Conservation (phyloP, 2,329 filamentous ascomycete species). For the Clonostachys byssicola region DNA sequence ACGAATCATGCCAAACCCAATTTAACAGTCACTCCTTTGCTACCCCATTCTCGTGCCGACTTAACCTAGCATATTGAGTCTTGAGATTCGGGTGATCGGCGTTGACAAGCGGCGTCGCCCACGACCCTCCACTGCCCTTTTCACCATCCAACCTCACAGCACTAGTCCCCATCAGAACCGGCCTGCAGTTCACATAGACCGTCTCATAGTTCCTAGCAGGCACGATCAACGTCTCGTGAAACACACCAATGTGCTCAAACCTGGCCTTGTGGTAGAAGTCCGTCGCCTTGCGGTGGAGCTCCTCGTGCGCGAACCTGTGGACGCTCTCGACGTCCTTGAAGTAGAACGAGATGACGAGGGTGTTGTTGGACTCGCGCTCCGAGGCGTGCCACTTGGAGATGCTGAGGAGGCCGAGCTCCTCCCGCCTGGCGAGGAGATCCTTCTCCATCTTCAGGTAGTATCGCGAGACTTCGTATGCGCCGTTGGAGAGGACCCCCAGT, state of each 20-base stretch:
- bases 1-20: no score
- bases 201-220: constrained; percentile 42
- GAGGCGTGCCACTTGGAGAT: constrained; percentile 27
- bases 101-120: constrained; percentile 18
- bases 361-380: constrained; percentile 25
- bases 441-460: constrained; percentile 31
- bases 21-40: no score
- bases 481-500: constrained; percentile 40
- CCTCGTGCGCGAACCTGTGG: constrained; percentile 45
- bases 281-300: constrained; percentile 42
- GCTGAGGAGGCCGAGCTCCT: constrained; percentile 42
- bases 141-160: neutral
- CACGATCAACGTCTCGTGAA: constrained; percentile 48
- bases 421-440: constrained; percentile 24
- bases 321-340: constrained; percentile 44
- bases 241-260: constrained; percentile 39
- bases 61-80: constrained; percentile 25
- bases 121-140: neutral
- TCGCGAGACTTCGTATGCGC: constrained; percentile 27
- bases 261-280: constrained; percentile 44
- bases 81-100: constrained; percentile 21
- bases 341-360: constrained; percentile 41
- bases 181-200: constrained; percentile 40
- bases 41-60: constrained; percentile 12
- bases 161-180: constrained; percentile 23